phyloP scores from a whole-genome alignment of 345 rosid genomes.

The Euclidium syriacum region DNA sequence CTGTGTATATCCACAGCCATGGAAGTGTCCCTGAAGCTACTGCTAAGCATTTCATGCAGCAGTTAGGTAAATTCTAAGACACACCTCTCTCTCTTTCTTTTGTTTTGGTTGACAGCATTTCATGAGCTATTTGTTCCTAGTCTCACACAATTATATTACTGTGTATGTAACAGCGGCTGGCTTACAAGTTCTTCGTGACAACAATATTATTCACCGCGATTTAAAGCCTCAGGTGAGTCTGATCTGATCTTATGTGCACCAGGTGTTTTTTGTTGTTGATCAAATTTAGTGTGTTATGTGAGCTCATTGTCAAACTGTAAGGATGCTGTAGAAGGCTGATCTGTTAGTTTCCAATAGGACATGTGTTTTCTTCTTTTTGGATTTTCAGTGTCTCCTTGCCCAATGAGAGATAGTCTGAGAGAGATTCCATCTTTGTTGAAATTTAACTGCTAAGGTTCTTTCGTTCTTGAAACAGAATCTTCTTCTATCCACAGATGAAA shows the following conservation, averaged over 20 bases:
- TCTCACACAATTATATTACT: neutral
- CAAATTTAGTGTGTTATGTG: neutral
- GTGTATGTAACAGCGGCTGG: slow-evolving; percentile 67
- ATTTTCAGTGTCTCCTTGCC: neutral
- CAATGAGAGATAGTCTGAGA: neutral
- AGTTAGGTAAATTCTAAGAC: slow-evolving; percentile 53
- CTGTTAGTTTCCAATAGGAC: neutral
- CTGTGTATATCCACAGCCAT: slow-evolving; percentile 66
- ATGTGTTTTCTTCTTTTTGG: neutral
- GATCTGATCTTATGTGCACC: neutral
- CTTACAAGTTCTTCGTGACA: slow-evolving; percentile 79
- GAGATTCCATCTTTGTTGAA: neutral
- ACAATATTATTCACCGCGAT: slow-evolving; percentile 92
- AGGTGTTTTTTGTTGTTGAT: neutral
- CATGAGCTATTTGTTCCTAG: neutral
- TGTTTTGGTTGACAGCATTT: slow-evolving; percentile 1
- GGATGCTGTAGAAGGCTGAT: neutral
- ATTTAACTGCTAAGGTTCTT: slow-evolving; percentile 29
- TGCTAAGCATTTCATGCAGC: slow-evolving; percentile 93
- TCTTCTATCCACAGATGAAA: slow-evolving; percentile 67
- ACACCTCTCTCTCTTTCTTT: neutral
- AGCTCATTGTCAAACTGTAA: neutral
- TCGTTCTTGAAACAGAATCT: slow-evolving; percentile 73
- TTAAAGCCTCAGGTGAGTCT: slow-evolving; percentile 89
- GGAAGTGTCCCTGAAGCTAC: slow-evolving; percentile 72